Conservation (phyloP, 1,284 basidiomycete genomes). For the Ganoderma leucocontextum region DNA sequence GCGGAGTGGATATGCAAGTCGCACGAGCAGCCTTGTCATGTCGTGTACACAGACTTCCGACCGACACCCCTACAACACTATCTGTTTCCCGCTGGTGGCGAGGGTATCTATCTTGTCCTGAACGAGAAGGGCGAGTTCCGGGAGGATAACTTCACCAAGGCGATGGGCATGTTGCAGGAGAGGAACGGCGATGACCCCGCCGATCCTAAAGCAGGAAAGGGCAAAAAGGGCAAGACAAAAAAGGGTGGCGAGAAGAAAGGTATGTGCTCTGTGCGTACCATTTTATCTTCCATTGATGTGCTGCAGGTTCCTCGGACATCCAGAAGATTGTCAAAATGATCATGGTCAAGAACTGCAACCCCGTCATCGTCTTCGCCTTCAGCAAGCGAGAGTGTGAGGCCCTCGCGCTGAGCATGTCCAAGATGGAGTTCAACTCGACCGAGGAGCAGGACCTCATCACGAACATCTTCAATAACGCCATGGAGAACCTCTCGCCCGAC, state of each 20-base stretch:
- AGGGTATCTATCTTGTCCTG: slow-evolving; percentile 97
- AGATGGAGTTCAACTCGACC: slow-evolving; percentile 95
- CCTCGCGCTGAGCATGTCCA: slow-evolving; percentile 91
- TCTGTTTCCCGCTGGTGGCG: slow-evolving; percentile 95
- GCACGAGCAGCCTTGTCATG: slow-evolving; percentile 98
- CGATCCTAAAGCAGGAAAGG: slow-evolving; percentile 82
- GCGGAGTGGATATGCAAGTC: slow-evolving; percentile 99
- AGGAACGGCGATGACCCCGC: slow-evolving; percentile 93
- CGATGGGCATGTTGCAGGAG: slow-evolving; percentile 93
- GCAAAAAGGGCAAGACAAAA: slow-evolving; percentile 88
- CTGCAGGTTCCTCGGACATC: slow-evolving; percentile 88
- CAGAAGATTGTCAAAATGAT: slow-evolving; percentile 99
- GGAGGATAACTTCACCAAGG: slow-evolving; percentile 98
- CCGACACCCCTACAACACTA: slow-evolving; percentile 99
- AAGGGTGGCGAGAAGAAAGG: slow-evolving; percentile 95
- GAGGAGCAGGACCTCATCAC: slow-evolving; percentile 92
- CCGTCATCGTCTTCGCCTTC: slow-evolving; percentile 99
- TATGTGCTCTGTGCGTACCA: slow-evolving; percentile 39
- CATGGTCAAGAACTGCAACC: slow-evolving; percentile 98
- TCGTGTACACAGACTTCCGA: slow-evolving; percentile 99
- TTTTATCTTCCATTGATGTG: slow-evolving; percentile 12
- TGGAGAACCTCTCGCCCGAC: slow-evolving; percentile 87
- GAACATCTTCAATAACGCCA: slow-evolving; percentile 95
- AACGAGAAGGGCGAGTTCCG: slow-evolving; percentile 97
- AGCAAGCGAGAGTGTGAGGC: slow-evolving; percentile 98